Evolutionary conservation across 805 yeast species (phyloP).

Genomic region (Hanseniaspora jakobsenii): DNA sequence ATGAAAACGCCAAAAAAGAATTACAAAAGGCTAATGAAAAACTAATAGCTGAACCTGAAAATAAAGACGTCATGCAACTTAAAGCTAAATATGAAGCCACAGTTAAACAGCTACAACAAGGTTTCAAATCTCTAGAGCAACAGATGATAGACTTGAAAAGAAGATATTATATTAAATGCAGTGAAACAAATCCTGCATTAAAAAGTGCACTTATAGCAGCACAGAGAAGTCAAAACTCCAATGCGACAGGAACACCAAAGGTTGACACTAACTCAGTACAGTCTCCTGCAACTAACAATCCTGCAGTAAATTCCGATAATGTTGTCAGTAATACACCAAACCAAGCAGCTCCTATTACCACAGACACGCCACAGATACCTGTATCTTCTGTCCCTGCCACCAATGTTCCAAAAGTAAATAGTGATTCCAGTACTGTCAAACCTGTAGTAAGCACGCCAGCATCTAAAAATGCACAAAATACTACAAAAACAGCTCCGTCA

Average conservation of each 20-base stretch:
- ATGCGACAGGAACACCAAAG: constrained; percentile 7
- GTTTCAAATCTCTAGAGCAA: constrained; percentile 23
- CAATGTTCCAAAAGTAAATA: too few relatives aligned
- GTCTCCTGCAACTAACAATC: too few relatives aligned
- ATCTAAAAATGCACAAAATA: too few relatives aligned
- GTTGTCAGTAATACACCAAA: too few relatives aligned
- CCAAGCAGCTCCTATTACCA: too few relatives aligned
- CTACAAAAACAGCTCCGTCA: too few relatives aligned
- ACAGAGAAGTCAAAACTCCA: constrained; percentile 4
- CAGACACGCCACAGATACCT: too few relatives aligned
- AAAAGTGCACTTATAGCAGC: constrained; percentile 24
- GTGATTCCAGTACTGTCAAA: too few relatives aligned
- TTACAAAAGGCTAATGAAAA: constrained; percentile 25
- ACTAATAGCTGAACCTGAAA: constrained; percentile 21
- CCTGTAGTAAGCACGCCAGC: too few relatives aligned
- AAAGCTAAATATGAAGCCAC: constrained; percentile 22
- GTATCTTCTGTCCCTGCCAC: too few relatives aligned
- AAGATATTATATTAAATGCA: constrained; percentile 28
- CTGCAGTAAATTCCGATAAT: too few relatives aligned
- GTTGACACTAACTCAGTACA: background rate
- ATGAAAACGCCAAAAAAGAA: constrained; percentile 24
- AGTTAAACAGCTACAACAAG: constrained; percentile 22
- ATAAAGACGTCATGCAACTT: constrained; percentile 23
- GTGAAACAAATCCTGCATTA: constrained; percentile 26
- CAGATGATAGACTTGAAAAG: constrained; percentile 25